Evolutionary conservation across 2,329 filamentous ascomycete genomes (phyloP).

Genomic region (Hypoxylon sp.): DNA sequence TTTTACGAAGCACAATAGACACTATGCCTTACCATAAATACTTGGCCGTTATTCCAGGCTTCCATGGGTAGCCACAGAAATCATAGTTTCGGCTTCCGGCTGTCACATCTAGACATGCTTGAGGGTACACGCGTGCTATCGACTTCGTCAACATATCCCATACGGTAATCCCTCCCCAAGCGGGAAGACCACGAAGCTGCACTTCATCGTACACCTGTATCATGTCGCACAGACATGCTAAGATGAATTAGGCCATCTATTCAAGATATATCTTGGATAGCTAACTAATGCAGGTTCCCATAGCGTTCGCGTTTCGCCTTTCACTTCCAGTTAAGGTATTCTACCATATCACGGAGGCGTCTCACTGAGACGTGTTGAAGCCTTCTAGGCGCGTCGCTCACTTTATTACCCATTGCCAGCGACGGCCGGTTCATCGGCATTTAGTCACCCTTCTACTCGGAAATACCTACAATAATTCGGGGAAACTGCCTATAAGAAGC

Average conservation of each 20-base stretch:
- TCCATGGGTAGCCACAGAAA: not conserved
- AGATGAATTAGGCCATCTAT: not conserved
- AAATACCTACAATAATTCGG: not conserved
- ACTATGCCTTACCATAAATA: constrained; percentile 5
- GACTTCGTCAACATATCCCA: constrained; percentile 16
- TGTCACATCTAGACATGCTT: not conserved
- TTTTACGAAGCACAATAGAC: constrained; percentile 1
- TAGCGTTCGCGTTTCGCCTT: constrained; percentile 31
- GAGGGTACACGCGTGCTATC: not conserved
- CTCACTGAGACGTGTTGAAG: constrained; percentile 39
- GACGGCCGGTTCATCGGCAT: constrained; percentile 2
- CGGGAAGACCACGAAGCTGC: constrained; percentile 8
- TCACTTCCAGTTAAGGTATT: constrained; percentile 41
- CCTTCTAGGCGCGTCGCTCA: constrained; percentile 6
- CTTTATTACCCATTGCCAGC: not conserved
- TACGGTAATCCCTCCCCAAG: constrained; percentile 5
- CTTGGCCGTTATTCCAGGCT: not conserved
- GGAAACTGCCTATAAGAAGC: constrained; percentile 25
- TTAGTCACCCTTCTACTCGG: not conserved
- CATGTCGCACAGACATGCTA: constrained; percentile 3
- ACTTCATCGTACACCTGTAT: constrained; percentile 13
- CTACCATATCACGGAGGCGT: constrained; percentile 33
- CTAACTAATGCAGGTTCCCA: constrained; percentile 1
- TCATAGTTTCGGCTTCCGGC: not conserved
- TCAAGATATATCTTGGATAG: constrained; percentile 12